These are phyloP conservation scores for Gastrodia elata DNA, from an alignment of 106 monocot genomes.

Conservation along the genomic window DNA sequence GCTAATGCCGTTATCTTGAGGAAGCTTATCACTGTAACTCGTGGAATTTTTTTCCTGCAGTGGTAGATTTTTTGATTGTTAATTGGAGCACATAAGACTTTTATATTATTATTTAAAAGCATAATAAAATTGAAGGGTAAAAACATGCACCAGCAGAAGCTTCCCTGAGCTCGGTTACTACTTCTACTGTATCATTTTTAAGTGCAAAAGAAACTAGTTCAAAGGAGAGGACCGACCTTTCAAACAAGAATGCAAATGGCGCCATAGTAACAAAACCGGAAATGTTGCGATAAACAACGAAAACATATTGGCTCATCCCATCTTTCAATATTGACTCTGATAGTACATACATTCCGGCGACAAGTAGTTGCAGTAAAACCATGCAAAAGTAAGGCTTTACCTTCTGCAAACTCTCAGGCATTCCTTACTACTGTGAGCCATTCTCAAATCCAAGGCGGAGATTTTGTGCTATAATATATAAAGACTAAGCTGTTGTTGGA, in stretches of 20 bases:
- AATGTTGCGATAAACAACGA: constrained; percentile 50
- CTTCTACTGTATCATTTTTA: neutral
- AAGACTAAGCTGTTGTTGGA: too few relatives aligned
- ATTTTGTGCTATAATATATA: too few relatives aligned
- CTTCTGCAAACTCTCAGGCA: constrained; percentile 7
- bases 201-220: neutral
- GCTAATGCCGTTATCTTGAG: constrained; percentile 53
- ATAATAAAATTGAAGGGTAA: too few relatives aligned
- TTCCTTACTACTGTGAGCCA: too few relatives aligned
- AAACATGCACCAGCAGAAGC: neutral
- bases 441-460: too few relatives aligned
- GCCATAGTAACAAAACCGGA: constrained; percentile 34
- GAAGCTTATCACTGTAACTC: constrained; percentile 46
- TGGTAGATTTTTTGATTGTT: neutral
- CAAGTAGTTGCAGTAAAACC: constrained; percentile 43
- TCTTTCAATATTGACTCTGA: constrained; percentile 33
- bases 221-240: constrained; percentile 22
- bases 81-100: too few relatives aligned
- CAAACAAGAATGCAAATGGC: constrained; percentile 47
- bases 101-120: too few relatives aligned
- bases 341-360: constrained; percentile 45
- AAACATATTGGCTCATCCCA: constrained; percentile 57
- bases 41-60: constrained; percentile 49
- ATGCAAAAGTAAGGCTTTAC: constrained; percentile 45
- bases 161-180: neutral